phyloP scores from a whole-genome alignment of 2,329 filamentous ascomycete species.

The Phoma herbarum region DNA sequence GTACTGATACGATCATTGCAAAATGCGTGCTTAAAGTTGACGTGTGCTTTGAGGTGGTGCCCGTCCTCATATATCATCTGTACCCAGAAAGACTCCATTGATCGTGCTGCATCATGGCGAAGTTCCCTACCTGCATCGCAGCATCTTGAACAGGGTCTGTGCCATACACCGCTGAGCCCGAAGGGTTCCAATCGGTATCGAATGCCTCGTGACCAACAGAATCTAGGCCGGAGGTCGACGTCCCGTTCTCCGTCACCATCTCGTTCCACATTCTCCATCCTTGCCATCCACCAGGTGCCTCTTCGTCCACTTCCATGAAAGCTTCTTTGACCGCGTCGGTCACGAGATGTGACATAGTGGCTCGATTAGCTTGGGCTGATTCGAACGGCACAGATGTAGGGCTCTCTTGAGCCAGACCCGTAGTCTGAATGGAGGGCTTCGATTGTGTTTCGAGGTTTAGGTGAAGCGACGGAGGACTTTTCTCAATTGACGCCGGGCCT shows the following conservation, averaged over 20 bases:
- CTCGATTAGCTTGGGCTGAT: background rate
- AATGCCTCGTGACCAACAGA: background rate
- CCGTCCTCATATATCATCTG: background rate
- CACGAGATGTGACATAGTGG: conserved; percentile 25
- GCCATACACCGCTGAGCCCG: background rate
- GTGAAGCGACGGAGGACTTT: background rate
- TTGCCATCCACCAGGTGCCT: conserved; percentile 39
- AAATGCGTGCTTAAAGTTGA: no score
- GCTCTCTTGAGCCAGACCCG: background rate
- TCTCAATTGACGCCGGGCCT: background rate
- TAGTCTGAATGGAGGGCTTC: background rate
- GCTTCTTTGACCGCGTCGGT: conserved; percentile 40
- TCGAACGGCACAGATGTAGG: background rate
- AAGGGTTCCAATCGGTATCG: background rate
- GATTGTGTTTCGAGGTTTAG: conserved; percentile 1
- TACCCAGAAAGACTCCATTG: conserved; percentile 9
- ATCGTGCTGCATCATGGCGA: background rate
- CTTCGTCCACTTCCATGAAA: conserved; percentile 42
- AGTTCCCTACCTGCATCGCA: background rate
- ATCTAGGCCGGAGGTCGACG: background rate
- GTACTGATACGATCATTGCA: background rate
- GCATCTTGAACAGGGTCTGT: conserved; percentile 11
- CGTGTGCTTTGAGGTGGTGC: no score
- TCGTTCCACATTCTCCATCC: conserved; percentile 42
- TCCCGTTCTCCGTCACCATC: conserved; percentile 29